Evolutionary conservation across 352 stramenopile species (phyloP).

Genomic region (Pythium folliculosum): DNA sequence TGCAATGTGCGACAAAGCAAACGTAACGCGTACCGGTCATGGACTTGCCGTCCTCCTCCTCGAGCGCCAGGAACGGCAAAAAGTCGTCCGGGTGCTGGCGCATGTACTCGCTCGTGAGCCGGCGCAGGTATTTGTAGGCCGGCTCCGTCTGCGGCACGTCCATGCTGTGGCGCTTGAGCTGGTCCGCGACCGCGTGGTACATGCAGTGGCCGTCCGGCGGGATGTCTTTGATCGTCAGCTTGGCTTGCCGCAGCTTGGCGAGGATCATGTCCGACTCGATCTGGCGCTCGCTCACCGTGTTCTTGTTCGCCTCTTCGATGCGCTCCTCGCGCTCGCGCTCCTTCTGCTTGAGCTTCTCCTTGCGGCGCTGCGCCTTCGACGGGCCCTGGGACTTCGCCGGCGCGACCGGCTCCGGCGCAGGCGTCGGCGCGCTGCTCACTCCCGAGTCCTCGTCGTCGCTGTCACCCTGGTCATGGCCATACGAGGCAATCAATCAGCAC

Average conservation of each 20-base stretch:
- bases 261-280: slow-evolving; percentile 79
- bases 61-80: slow-evolving; percentile 87
- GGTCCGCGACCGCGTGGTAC: slow-evolving; percentile 95
- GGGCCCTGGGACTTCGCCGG: slow-evolving; percentile 38
- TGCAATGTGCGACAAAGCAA: neutral
- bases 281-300: slow-evolving; percentile 80
- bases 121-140: slow-evolving; percentile 69
- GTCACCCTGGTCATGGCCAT: neutral
- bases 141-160: slow-evolving; percentile 30
- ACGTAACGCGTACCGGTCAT: slow-evolving; percentile 29
- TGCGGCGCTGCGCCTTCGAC: slow-evolving; percentile 73
- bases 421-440: neutral
- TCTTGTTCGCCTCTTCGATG: slow-evolving; percentile 79
- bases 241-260: slow-evolving; percentile 50
- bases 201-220: slow-evolving; percentile 97
- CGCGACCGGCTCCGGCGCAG: slow-evolving; percentile 4
- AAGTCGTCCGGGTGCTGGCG: slow-evolving; percentile 89
- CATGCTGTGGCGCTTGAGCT: slow-evolving; percentile 73
- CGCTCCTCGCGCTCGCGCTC: slow-evolving; percentile 70
- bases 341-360: slow-evolving; percentile 77
- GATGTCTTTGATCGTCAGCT: slow-evolving; percentile 91
- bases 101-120: slow-evolving; percentile 81
- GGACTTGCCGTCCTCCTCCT: slow-evolving; percentile 46
- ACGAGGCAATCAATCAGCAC: too few species aligned
- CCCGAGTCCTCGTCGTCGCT: neutral